phyloP scores from a whole-genome alignment of 768 basidiomycete genomes.

The Cystofilobasidium bisporidii region DNA sequence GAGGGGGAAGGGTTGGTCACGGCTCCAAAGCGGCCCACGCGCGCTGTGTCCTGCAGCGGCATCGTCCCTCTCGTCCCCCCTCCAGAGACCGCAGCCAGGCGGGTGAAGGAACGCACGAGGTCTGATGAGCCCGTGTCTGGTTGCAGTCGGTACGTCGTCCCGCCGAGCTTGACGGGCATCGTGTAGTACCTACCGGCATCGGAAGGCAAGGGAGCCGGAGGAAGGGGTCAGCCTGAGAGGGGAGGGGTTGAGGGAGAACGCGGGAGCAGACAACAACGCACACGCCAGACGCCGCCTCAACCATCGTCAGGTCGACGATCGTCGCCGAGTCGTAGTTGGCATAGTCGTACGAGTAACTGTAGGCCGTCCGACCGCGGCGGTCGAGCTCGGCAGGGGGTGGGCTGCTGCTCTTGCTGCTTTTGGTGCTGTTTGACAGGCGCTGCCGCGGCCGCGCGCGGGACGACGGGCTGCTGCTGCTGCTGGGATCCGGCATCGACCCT shows the following conservation, averaged over 20 bases:
- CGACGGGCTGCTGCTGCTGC: too few relatives aligned
- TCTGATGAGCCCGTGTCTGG: conserved; percentile 25
- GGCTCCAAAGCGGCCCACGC: too few relatives aligned
- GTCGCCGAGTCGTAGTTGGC: background rate
- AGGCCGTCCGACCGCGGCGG: background rate
- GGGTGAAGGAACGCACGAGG: conserved; percentile 7
- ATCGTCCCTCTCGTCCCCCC: too few relatives aligned
- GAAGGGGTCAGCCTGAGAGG: background rate
- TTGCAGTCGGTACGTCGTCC: conserved; percentile 1
- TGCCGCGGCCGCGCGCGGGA: background rate
- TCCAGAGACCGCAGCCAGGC: background rate
- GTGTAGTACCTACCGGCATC: conserved; percentile 17
- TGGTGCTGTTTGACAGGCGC: background rate
- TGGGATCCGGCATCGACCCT: background rate
- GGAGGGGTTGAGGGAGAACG: background rate
- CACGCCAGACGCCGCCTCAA: conserved; percentile 2
- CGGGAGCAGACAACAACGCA: too few relatives aligned
- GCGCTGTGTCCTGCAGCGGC: too few relatives aligned
- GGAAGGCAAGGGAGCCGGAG: background rate
- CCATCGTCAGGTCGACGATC: background rate
- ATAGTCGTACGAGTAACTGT: background rate
- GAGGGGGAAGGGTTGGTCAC: too few relatives aligned
- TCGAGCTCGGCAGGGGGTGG: background rate
- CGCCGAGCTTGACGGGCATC: conserved; percentile 22
- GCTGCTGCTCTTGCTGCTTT: too few relatives aligned